Percentiles rank a stretch among this genome's conserved stretches.
These are phyloP conservation scores for Patellaria atrata DNA, from an alignment of 495 filamentous ascomycete species.

Conservation along the genomic window DNA sequence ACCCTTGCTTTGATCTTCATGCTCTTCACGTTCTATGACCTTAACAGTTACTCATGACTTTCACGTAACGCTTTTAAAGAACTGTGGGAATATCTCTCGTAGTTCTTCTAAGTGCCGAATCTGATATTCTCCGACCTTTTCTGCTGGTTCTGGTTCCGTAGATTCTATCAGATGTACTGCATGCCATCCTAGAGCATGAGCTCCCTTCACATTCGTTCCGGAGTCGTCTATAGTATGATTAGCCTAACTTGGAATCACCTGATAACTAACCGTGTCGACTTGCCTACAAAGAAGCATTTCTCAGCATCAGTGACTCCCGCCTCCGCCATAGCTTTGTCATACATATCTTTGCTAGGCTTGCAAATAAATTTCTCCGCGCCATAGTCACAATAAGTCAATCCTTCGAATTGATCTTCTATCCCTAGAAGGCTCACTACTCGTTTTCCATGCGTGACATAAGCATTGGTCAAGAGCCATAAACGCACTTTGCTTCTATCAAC, in stretches of 20 bases:
- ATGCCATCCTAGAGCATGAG: constrained; percentile 64
- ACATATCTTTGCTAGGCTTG: constrained; percentile 79
- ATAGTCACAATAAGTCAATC: constrained; percentile 89
- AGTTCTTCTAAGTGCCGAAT: constrained; percentile 62
- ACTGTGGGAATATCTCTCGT: constrained; percentile 53
- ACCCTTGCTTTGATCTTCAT: no score
- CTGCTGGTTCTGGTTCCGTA: constrained; percentile 39
- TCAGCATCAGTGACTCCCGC: constrained; percentile 28
- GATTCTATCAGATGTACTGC: constrained; percentile 71
- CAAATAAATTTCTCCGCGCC: constrained; percentile 49
- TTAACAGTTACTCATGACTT: no score
- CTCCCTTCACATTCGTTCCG: constrained; percentile 53
- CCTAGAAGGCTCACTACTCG: constrained; percentile 68
- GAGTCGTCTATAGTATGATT: constrained; percentile 54
- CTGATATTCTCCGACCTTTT: constrained; percentile 49
- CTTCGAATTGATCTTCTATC: constrained; percentile 81
- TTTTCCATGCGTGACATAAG: constrained; percentile 75
- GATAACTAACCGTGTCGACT: constrained; percentile 19
- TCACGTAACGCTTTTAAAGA: constrained; percentile 66
- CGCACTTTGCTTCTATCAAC: constrained; percentile 69
- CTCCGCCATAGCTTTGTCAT: constrained; percentile 50
- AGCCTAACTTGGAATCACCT: not conserved
- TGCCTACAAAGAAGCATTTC: constrained; percentile 78
- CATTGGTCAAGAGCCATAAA: constrained; percentile 92
- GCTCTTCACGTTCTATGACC: no score